phyloP scores from a whole-genome alignment of 768 basidiomycete genomes.

The Suillus clintonianus region DNA sequence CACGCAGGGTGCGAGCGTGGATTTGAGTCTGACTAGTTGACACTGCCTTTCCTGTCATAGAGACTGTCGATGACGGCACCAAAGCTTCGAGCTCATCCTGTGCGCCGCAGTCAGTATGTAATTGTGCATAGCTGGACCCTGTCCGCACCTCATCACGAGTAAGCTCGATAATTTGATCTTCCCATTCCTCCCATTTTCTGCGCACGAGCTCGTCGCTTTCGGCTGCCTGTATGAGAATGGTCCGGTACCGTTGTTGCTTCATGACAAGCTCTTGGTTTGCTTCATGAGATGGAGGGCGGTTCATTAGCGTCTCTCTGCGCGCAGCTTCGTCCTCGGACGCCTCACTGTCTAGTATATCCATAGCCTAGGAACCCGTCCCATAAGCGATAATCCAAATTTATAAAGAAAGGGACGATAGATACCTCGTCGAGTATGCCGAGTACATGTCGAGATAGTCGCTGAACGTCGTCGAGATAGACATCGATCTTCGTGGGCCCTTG shows the following conservation, averaged over 20 bases:
- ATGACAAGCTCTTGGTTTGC: constrained; percentile 74
- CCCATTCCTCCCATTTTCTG: constrained; percentile 90
- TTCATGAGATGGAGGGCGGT: constrained; percentile 71
- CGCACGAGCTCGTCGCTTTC: constrained; percentile 77
- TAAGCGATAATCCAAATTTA: not conserved
- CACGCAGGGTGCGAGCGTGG: constrained; percentile 70
- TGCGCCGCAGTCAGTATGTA: constrained; percentile 8
- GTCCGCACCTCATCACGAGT: constrained; percentile 59
- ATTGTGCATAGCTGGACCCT: too few species aligned
- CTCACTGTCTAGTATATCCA: constrained; percentile 90
- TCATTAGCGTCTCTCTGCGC: constrained; percentile 48
- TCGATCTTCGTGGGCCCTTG: constrained; percentile 76
- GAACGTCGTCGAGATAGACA: constrained; percentile 70
- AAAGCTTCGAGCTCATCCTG: constrained; percentile 67
- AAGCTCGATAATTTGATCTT: constrained; percentile 66
- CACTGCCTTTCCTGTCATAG: constrained; percentile 30
- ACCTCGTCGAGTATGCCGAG: constrained; percentile 76
- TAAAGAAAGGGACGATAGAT: constrained; percentile 12
- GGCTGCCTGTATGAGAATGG: constrained; percentile 69
- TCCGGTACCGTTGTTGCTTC: constrained; percentile 71
- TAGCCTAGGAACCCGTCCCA: constrained; percentile 51
- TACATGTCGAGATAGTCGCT: constrained; percentile 64
- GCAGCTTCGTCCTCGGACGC: constrained; percentile 81
- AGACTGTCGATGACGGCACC: constrained; percentile 66
- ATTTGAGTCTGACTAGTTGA: constrained; percentile 52